phyloP scores from a whole-genome alignment of 2,329 filamentous ascomycete species.

The Fusarium dlaminii region DNA sequence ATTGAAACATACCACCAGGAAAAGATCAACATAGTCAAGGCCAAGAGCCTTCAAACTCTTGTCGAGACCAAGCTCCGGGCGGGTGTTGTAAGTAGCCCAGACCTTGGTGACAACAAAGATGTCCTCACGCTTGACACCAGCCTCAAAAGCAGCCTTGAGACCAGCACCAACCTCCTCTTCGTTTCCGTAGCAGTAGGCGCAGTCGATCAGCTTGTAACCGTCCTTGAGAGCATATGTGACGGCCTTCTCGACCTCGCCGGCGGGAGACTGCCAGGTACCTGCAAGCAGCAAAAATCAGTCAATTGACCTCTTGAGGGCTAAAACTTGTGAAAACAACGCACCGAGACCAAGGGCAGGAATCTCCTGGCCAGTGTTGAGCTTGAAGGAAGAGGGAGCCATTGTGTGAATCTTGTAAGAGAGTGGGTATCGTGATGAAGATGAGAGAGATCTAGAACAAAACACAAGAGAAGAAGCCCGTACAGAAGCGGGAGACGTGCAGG shows the following conservation, averaged over 20 bases:
- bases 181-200: slow-evolving; percentile 81
- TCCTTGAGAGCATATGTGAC: slow-evolving; percentile 66
- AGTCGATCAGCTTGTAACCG: slow-evolving; percentile 72
- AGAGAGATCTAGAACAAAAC: slow-evolving; percentile 9
- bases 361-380: slow-evolving; percentile 70
- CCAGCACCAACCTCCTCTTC: slow-evolving; percentile 85
- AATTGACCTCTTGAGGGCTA: neutral
- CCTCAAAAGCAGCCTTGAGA: slow-evolving; percentile 75
- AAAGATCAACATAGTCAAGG: slow-evolving; percentile 84
- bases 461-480: slow-evolving; percentile 1
- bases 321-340: slow-evolving; percentile 46
- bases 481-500: slow-evolving; percentile 12
- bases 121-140: slow-evolving; percentile 79
- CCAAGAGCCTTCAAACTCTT: slow-evolving; percentile 78
- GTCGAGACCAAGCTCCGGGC: slow-evolving; percentile 74
- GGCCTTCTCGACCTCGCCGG: slow-evolving; percentile 66
- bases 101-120: slow-evolving; percentile 88
- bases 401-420: slow-evolving; percentile 20
- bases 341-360: slow-evolving; percentile 73
- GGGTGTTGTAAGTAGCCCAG: slow-evolving; percentile 81
- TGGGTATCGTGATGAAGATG: neutral
- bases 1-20: slow-evolving; percentile 65
- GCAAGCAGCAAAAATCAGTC: neutral
- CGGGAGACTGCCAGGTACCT: slow-evolving; percentile 73
- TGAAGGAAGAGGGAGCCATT: slow-evolving; percentile 67